Percentiles rank a stretch among this genome's conserved stretches.
These are phyloP conservation scores for Colletotrichum salicis DNA, from an alignment of 2,329 filamentous ascomycete species.

Conservation along the genomic window DNA sequence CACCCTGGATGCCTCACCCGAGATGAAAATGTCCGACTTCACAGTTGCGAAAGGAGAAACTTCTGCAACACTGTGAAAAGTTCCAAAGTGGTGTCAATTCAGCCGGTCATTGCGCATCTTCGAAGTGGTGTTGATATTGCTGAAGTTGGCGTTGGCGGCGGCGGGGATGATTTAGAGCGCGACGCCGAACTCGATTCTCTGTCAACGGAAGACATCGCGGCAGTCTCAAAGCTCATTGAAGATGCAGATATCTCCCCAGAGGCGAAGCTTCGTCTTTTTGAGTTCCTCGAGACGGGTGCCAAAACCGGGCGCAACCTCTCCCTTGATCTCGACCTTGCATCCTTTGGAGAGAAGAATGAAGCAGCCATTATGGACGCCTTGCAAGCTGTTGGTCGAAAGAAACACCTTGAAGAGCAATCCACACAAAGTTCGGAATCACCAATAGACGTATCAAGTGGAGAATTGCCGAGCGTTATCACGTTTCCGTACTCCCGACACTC, in stretches of 20 bases:
- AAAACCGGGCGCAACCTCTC: slow-evolving; percentile 46
- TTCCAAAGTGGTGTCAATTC: slow-evolving; percentile 75
- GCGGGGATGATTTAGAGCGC: slow-evolving; percentile 78
- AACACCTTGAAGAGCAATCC: slow-evolving; percentile 22
- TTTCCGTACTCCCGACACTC: slow-evolving; percentile 94
- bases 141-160: slow-evolving; percentile 83
- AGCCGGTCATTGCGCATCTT: slow-evolving; percentile 77
- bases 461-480: slow-evolving; percentile 55
- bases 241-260: slow-evolving; percentile 37
- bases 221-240: slow-evolving; percentile 52
- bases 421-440: slow-evolving; percentile 8
- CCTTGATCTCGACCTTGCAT: slow-evolving; percentile 44
- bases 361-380: slow-evolving; percentile 40
- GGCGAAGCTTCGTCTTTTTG: slow-evolving; percentile 30
- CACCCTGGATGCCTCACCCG: slow-evolving; percentile 79
- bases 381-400: slow-evolving; percentile 40
- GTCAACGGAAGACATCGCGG: slow-evolving; percentile 62
- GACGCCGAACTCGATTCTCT: slow-evolving; percentile 73
- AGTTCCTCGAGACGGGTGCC: slow-evolving; percentile 36
- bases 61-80: slow-evolving; percentile 62
- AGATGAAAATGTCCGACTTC: slow-evolving; percentile 72
- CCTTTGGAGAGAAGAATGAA: slow-evolving; percentile 44
- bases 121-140: slow-evolving; percentile 70
- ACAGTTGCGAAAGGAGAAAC: slow-evolving; percentile 85
- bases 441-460: neutral